Evolutionary conservation across 2,329 filamentous ascomycete genomes (phyloP).

Genomic region (Ceratocystis colombiana): DNA sequence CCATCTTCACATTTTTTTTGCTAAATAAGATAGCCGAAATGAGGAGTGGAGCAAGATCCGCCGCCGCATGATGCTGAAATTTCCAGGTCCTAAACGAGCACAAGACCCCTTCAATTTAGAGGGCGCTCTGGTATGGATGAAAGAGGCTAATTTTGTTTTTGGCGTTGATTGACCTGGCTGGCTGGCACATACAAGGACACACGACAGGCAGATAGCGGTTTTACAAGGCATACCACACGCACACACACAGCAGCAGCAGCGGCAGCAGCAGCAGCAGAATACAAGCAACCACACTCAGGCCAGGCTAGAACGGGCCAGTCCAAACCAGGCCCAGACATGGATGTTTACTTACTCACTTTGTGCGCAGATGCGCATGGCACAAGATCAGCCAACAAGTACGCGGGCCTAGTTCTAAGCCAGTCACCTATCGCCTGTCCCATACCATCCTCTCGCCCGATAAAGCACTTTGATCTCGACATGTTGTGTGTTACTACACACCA

Average conservation of each 20-base stretch:
- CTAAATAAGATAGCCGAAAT: conserved; percentile 13
- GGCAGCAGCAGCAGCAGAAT: no score
- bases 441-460: neutral
- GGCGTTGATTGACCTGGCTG: no score
- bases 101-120: neutral
- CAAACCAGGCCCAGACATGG: neutral
- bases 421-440: neutral
- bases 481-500: neutral
- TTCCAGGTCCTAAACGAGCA: neutral
- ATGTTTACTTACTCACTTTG: neutral
- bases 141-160: neutral
- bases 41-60: neutral
- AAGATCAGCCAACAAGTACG: neutral
- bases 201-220: no score
- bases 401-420: neutral
- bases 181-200: no score
- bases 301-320: no score
- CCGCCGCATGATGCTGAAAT: neutral
- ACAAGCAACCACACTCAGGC: no score
- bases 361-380: neutral
- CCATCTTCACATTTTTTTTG: conserved; percentile 4
- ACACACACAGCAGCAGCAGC: no score
- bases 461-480: neutral
- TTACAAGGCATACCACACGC: no score
- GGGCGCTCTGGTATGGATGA: neutral